Conservation (phyloP, 805 yeast genomes). For the Brettanomyces custersianus region DNA sequence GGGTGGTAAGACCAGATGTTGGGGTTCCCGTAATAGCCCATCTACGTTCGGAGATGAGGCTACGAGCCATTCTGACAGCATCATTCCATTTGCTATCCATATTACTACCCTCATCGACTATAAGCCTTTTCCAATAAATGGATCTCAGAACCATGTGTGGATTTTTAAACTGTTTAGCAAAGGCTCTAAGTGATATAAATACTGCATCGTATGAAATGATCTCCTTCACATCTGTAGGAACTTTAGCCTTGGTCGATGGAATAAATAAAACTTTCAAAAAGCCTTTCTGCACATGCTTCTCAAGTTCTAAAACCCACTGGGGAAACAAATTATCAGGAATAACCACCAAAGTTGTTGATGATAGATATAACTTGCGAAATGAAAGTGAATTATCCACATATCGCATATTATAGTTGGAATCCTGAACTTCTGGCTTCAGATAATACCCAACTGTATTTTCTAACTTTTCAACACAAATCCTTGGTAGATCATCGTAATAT, state of each 20-base stretch:
- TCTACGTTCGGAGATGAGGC: slow-evolving; percentile 46
- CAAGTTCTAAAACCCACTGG: slow-evolving; percentile 56
- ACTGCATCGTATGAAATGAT: slow-evolving; percentile 43
- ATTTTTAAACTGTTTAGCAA: slow-evolving; percentile 32
- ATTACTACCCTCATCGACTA: slow-evolving; percentile 72
- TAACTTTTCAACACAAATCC: slow-evolving; percentile 29
- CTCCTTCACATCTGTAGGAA: slow-evolving; percentile 24
- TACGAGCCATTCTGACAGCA: slow-evolving; percentile 39
- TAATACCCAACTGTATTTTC: slow-evolving; percentile 31
- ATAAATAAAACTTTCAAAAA: slow-evolving; percentile 29
- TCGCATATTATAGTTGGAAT: not conserved
- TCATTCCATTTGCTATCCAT: slow-evolving; percentile 45
- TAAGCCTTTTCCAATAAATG: slow-evolving; percentile 58
- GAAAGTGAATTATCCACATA: not conserved
- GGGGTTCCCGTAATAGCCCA: slow-evolving; percentile 79
- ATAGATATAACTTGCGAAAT: slow-evolving; percentile 27
- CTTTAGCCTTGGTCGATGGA: slow-evolving; percentile 7
- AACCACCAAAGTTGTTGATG: slow-evolving; percentile 48
- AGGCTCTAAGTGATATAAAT: slow-evolving; percentile 37
- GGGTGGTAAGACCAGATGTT: slow-evolving; percentile 55
- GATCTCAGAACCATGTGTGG: slow-evolving; percentile 28
- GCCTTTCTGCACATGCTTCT: slow-evolving; percentile 39
- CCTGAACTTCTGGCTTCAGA: slow-evolving; percentile 2
- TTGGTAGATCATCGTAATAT: slow-evolving; percentile 36
- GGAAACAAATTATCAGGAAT: slow-evolving; percentile 59